Conservation (phyloP, 352 stramenopile genomes). For the Phytophthora brassicae region DNA sequence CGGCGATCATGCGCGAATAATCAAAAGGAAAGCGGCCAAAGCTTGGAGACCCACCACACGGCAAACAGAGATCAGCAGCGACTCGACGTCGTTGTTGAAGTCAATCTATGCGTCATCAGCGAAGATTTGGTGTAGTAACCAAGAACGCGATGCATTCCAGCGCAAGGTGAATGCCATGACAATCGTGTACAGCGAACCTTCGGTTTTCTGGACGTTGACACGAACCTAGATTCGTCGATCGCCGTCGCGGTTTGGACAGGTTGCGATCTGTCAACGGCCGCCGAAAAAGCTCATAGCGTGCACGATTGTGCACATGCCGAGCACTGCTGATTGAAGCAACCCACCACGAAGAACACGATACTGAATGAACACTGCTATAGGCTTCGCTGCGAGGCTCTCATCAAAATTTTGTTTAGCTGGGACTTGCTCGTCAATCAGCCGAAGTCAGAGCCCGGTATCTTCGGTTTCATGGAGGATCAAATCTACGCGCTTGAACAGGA, state of each 20-base stretch:
- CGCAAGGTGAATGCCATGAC: slow-evolving; percentile 23
- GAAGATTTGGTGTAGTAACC: slow-evolving; percentile 34
- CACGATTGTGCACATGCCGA: neutral
- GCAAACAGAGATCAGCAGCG: neutral
- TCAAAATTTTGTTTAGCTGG: slow-evolving; percentile 8
- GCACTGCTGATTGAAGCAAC: neutral
- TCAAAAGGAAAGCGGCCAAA: neutral
- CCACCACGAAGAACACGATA: neutral
- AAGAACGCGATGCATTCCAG: slow-evolving; percentile 20
- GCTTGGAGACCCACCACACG: neutral
- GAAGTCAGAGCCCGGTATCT: slow-evolving; percentile 21
- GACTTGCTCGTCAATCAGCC: slow-evolving; percentile 15
- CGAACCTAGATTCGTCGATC: slow-evolving; percentile 29
- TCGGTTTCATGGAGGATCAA: slow-evolving; percentile 17
- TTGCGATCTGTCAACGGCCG: slow-evolving; percentile 1
- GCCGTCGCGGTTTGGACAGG: slow-evolving; percentile 26
- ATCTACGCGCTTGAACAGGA: no score
- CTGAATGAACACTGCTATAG: slow-evolving; percentile 12
- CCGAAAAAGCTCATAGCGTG: neutral
- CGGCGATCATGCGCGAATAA: neutral
- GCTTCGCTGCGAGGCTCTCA: slow-evolving; percentile 1
- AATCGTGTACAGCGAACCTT: slow-evolving; percentile 18
- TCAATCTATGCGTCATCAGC: slow-evolving; percentile 10
- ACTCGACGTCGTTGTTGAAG: slow-evolving; percentile 1
- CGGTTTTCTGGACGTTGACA: slow-evolving; percentile 35